A percentile compares a stretch with the other conserved stretches of the same genome.
These are phyloP conservation scores for Lathyrus aphaca DNA, from an alignment of 306 rosid species.

Conservation along the genomic window DNA sequence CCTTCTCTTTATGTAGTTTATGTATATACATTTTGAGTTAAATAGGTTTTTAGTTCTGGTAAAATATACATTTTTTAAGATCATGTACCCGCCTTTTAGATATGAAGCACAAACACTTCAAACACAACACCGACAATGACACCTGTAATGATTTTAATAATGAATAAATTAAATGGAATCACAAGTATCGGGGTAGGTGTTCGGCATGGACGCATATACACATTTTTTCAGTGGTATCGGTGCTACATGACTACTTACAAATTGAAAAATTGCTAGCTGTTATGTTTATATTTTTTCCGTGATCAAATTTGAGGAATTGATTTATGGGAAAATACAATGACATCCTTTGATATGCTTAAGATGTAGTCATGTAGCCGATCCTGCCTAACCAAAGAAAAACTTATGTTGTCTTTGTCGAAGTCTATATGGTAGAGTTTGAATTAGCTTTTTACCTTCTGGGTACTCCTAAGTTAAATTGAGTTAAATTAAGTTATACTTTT, in stretches of 20 bases:
- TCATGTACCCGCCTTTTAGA: no score
- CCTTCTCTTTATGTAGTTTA: neutral
- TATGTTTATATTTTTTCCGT: neutral
- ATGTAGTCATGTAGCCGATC: slow-evolving; percentile 1
- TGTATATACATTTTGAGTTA: neutral
- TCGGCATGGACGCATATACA: no score
- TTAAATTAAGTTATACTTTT: neutral
- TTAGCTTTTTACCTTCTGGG: neutral
- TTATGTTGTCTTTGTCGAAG: slow-evolving; percentile 12
- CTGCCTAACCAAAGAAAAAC: neutral
- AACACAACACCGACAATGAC: no score
- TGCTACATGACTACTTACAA: neutral
- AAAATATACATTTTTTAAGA: no score
- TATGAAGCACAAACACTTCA: no score
- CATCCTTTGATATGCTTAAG: neutral
- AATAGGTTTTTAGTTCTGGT: neutral
- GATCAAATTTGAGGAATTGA: neutral
- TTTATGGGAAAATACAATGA: neutral
- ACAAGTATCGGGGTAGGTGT: no score
- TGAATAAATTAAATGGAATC: no score
- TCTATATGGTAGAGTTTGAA: neutral
- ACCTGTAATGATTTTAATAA: no score
- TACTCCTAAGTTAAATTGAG: neutral
- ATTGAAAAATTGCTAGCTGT: neutral
- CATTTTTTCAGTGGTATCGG: no score